Evolutionary conservation across 371 early-diverging fungal genomes (phyloP), one percentile per base, ranked within the genome.

Genomic region (Phascolomyces articulosus): DNA sequence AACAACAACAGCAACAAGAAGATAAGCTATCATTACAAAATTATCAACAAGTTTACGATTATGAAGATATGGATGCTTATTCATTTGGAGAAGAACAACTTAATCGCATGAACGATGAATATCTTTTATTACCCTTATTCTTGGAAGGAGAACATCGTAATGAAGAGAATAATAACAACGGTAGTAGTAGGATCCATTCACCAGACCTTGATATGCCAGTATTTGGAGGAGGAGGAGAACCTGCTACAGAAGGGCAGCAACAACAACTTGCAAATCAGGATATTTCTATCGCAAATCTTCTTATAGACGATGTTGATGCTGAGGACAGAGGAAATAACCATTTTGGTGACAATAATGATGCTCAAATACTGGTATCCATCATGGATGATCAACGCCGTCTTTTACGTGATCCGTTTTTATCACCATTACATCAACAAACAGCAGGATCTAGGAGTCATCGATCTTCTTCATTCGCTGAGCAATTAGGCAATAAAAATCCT

Each of bases 371-470:
- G 51, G n/a, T n/a, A n/a, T n/a, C 21, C n/a, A 51, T 51, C 1
- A 24, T 51, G 51, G 23, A 51, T 51, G 51, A 51, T 6, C 51
- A 51, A 24, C 51, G 26, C 20, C 51, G 51, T 51, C 51, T 51
- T 20, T 20, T 51, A 4, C 24, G 23, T 51, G 51, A 11, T 24
- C 7, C 51, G 4, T 44, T 16, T 2, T 44, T 44, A 4, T n/a
- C 44, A 51, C 9, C 26, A 47, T 13, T 47, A 20, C 47, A 20
- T 4, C 47, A 20, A 47, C 15, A 6, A 47, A 34, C n/a, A n/a
- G n/a, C n/a, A n/a, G n/a, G n/a, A n/a, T n/a, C n/a, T n/a, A n/a
- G n/a, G n/a, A n/a, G n/a, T n/a, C n/a, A n/a, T n/a, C n/a, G n/a
- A n/a, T n/a, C n/a, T n/a, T n/a, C n/a, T n/a, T n/a, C n/a, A n/a